Evolutionary conservation across 1,284 basidiomycete species (phyloP), one percentile per base, ranked within the genome.

Genomic region (Heliocybe sulcata): DNA sequence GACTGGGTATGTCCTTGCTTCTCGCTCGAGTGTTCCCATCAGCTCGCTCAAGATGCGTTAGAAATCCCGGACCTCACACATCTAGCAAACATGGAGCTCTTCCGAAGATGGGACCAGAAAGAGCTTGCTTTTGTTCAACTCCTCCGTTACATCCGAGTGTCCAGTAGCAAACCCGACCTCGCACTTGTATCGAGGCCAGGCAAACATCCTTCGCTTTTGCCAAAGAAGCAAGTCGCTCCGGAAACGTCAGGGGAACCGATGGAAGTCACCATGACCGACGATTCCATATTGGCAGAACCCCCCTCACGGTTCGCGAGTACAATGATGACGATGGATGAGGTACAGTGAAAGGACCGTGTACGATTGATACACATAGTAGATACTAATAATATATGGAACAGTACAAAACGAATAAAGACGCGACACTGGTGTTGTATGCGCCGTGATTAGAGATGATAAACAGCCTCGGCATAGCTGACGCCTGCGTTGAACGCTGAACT

Each of bases 51-150:
- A 54, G 9, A 2, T 11, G 31, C 45, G 54, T 12, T 69, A 93
- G 92, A 94, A 71, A 79, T 94, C n/a, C 81, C 85, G 16, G 92
- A 95, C 68, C 75, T 95, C 45, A 93, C 90, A 0, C 82, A 94
- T 61, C 69, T 73, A 11, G 69, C 76, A 10, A 93, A 83, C n/a
- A 84, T 88, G 27, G 77, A 79, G 19, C 73, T 94, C 3, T 89
- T 94, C 67, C 80, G 85, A 53, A 69, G 72, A 54, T 94, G 92
- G 91, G 83, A 92, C 59, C 82, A 90, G 59, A 80, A 79, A 58
- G 87, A 90, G 62, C 70, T 81, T 0, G 81, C 88, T 2, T 94
- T 82, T 65, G 76, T 90, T 45, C 81, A 90, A 58, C 76, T 88
- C n/a, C 72, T 92, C 42, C 83, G 87, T 31, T 88, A 86, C 66